Base-by-base conservation (phyloP, 257 asterid species). In the Striga asiatica region DNA sequence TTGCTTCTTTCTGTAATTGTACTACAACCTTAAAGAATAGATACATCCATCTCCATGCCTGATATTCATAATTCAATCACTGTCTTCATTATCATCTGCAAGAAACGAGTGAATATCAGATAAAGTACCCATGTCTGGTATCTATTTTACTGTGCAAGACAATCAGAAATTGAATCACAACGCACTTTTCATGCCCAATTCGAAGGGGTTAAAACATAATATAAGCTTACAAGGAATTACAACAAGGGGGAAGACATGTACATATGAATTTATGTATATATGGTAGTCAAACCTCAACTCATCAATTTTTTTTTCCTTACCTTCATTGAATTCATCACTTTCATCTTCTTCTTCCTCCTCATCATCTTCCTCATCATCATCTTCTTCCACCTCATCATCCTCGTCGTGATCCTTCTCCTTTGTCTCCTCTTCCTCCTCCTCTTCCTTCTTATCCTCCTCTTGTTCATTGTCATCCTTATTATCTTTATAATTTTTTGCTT, bases 291-390 rank as follows among this genome's bases (percentile, higher is more conserved):
- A 32, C 57, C 39, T 55, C 59, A 43, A 46, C 28, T 4, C 52
- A 42, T 11, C n/a, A n/a, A n/a, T 16, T 35, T 24, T 60, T 18
- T 56, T 19, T 65, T 54, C 49, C 28, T 45, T 83, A 91, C 98
- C 98, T 74, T 64, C 95, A 69, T 72, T 66, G 50, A 82, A 76
- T 46, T 84, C 98, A 11, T 85, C 95, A 45, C 71, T 74, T 50
- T 73, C 75, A 39, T 25, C 32, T 4, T 48, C 55, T 12, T 74
- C 79, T 9, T 69, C 76, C 0, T 19, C 71, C 0, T 61, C 76
- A 0, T 65, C 76, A 0, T 68, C 76, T 0, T 20, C 73, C 5
- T 48, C 67, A 0, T 51, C 66, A 0, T 66, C 58, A 0, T 31
- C 66, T 0, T 39, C 59, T 1, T 64, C 39, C 9, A 66, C 58